Evolutionary conservation across 176 grass and related monocot genomes (phyloP).

Genomic region (Rhynchospora breviuscula): DNA sequence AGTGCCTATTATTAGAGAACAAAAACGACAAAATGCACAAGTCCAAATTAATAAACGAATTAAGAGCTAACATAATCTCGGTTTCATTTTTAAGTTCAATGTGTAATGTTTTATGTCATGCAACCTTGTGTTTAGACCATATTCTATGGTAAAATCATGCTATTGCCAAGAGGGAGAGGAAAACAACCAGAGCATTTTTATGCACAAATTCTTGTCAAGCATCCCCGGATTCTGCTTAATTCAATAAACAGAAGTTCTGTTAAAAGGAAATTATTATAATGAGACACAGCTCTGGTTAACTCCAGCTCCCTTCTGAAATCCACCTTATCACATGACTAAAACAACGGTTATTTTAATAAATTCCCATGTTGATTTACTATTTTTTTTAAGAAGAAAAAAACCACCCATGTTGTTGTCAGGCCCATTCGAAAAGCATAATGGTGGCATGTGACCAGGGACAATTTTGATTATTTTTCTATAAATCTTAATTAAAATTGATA

Average conservation of each 20-base stretch:
- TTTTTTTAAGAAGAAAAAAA: background rate
- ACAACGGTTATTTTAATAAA: background rate
- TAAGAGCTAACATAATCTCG: background rate
- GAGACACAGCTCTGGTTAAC: background rate
- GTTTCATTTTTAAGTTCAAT: background rate
- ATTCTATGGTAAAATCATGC: background rate
- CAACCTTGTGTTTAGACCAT: background rate
- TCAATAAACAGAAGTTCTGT: background rate
- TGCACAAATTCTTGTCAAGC: background rate
- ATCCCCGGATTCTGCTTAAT: background rate
- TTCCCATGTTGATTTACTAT: background rate
- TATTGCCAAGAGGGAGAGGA: background rate
- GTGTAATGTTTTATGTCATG: background rate
- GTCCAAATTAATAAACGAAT: background rate
- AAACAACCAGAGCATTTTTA: background rate
- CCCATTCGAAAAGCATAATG: background rate
- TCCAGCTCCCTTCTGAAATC: background rate
- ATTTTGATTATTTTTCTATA: background rate
- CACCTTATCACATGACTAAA: background rate
- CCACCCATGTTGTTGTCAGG: background rate
- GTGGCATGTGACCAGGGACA: background rate
- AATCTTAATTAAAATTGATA: background rate
- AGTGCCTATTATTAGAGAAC: conserved; percentile 27
- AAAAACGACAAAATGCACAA: background rate
- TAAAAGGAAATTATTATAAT: background rate